Conservation (phyloP, 2,329 filamentous ascomycete genomes). For the Colletotrichum magnum region DNA sequence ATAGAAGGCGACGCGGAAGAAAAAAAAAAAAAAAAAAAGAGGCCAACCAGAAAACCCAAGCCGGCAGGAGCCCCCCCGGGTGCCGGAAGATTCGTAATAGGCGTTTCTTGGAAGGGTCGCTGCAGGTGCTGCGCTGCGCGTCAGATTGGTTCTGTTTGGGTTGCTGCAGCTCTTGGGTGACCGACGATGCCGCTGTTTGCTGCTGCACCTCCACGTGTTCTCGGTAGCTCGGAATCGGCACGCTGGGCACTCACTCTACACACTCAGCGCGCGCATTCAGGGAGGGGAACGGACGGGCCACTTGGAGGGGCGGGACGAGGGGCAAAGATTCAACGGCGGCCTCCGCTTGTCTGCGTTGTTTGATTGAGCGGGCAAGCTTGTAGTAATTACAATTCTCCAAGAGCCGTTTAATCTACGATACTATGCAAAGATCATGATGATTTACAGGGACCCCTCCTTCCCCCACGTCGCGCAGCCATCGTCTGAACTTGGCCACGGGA, state of each 20-base stretch:
- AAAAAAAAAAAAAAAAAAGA: background rate
- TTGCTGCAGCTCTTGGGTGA: background rate
- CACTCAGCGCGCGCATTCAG: background rate
- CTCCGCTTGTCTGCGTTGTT: background rate
- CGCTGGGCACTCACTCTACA: background rate
- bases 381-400: background rate
- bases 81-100: slow-evolving; percentile 33
- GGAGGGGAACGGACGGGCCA: background rate
- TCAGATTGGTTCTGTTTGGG: slow-evolving; percentile 36
- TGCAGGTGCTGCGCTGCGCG: slow-evolving; percentile 25
- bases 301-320: background rate
- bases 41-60: background rate
- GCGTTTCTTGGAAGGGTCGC: slow-evolving; percentile 19
- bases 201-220: slow-evolving; percentile 26
- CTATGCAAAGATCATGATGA: too few species aligned
- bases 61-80: background rate
- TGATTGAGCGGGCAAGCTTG: background rate
- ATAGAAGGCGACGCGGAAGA: background rate
- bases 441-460: background rate
- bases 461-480: background rate
- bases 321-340: background rate
- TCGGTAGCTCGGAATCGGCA: slow-evolving; percentile 15
- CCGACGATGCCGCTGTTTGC: background rate
- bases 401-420: background rate
- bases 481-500: slow-evolving; percentile 27